Percentiles rank a stretch among this genome's conserved stretches.
Evolutionary conservation across 2,329 filamentous ascomycete genomes (phyloP).

Genomic region (Neofusicoccum cordaticola): DNA sequence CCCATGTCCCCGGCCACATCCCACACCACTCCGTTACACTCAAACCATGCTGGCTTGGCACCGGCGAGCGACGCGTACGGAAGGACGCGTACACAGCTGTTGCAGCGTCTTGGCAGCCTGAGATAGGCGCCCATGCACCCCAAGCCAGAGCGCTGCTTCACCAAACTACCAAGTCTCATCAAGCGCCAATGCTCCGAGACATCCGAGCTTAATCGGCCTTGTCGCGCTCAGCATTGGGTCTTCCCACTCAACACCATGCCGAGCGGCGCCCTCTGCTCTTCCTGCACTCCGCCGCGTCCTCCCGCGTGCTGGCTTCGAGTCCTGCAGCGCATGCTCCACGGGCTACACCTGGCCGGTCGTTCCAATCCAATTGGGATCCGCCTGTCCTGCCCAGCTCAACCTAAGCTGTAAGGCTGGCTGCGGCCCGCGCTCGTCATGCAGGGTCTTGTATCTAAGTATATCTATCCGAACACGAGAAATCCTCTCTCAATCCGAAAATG

Average conservation of each 20-base stretch:
- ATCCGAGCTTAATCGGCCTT: background rate
- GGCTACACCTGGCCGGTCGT: background rate
- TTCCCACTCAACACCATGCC: background rate
- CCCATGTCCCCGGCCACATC: background rate
- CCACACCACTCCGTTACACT: background rate
- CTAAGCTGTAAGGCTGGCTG: background rate
- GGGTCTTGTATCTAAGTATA: background rate
- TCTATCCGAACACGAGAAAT: background rate
- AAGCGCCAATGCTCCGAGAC: background rate
- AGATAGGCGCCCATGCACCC: background rate
- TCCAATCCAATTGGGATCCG: too few species aligned
- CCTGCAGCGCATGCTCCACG: too few species aligned
- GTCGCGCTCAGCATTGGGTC: background rate
- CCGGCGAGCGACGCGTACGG: background rate
- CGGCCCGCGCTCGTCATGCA: background rate
- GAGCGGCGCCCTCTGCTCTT: background rate
- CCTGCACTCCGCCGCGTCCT: background rate
- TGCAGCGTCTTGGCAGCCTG: background rate
- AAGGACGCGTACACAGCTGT: background rate
- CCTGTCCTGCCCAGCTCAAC: background rate
- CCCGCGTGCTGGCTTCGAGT: too few species aligned
- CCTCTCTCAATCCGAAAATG: background rate
- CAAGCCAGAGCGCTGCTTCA: too few species aligned
- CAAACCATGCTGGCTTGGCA: background rate
- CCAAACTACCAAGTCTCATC: background rate